Evolutionary conservation across 139 green algal species (phyloP), one percentile per base, ranked within the genome.

Genomic region (Chlamydomonas schloesseri): DNA sequence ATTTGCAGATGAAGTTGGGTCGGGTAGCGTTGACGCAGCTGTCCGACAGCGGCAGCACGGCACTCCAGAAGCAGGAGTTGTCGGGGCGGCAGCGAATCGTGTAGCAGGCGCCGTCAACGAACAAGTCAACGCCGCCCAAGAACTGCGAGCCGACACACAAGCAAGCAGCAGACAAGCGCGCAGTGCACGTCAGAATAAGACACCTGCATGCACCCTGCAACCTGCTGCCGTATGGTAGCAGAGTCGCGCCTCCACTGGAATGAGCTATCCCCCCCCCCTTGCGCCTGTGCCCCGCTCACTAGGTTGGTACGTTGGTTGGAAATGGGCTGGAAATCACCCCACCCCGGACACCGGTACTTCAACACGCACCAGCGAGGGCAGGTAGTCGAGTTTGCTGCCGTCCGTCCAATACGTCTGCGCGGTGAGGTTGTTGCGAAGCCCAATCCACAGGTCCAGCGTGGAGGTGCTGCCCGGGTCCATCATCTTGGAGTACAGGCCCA

Each of bases 1-100:
- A 70, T 31, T 81, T 81, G 73, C 73, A 81, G 18, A 81, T 70
- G 55, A 81, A 81, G 55, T 55, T 55, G n/a, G 70, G 26, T 2
- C 73, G 53, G 4, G 33, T 70, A 0, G 57, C 2, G 26, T 60
- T 77, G 71, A 28, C 28, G 26, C 71, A 77, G 15, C 71, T 42
- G 0, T 21, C 46, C 42, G 28, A 3, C 42, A 64, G 10, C 24
- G 71, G 71, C 24, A 64, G 23, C 26, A 46, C 42, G 10, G 34
- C 11, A 42, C 46, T 77, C 71, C 71, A 77, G 3, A 28, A 9
- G 28, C 71, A 73, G 8, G 8, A 28, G 17, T 6, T 46, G 20
- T 36, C 36, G 6, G 71, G 26, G 5, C 31, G 28, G 73, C 73
- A 81, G 18, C 33, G 70, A 9, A 81, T 31, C 18, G n/a, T 70